Evolutionary conservation across 2,329 filamentous ascomycete species (phyloP).

Genomic region (Hypoxylon sp.): DNA sequence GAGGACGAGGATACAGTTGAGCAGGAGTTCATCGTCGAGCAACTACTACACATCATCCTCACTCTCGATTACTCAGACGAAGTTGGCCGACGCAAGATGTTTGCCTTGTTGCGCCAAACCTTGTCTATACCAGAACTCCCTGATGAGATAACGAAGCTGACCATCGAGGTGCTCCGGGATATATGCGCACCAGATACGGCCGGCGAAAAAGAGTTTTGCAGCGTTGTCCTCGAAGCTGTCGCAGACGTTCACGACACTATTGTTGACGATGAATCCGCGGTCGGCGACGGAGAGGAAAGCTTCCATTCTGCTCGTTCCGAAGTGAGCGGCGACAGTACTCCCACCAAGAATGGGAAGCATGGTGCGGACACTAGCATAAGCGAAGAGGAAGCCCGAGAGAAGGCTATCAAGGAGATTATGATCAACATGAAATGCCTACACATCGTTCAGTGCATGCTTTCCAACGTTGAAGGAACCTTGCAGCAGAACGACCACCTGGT

Average conservation of each 20-base stretch:
- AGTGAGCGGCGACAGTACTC: conserved; percentile 74
- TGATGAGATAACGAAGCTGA: conserved; percentile 91
- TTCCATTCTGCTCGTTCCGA: conserved; percentile 95
- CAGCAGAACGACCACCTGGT: conserved; percentile 93
- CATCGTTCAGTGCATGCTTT: conserved; percentile 96
- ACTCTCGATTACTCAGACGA: conserved; percentile 98
- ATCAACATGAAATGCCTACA: conserved; percentile 99
- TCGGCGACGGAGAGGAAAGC: conserved; percentile 75
- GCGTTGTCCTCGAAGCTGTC: conserved; percentile 89
- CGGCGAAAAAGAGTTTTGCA: conserved; percentile 86
- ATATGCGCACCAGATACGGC: conserved; percentile 82
- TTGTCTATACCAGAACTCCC: conserved; percentile 88
- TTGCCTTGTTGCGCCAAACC: conserved; percentile 85
- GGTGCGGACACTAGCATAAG: conserved; percentile 60
- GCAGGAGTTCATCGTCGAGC: conserved; percentile 95
- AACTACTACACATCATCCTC: conserved; percentile 90
- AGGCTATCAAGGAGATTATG: conserved; percentile 89
- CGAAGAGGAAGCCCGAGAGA: conserved; percentile 76
- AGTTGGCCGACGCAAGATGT: conserved; percentile 95
- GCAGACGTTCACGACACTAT: conserved; percentile 98
- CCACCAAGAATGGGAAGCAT: conserved; percentile 61
- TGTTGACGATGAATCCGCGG: conserved; percentile 74
- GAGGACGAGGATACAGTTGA: conserved; percentile 86
- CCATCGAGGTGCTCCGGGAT: conserved; percentile 82
- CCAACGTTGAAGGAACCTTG: conserved; percentile 88